phyloP scores from a whole-genome alignment of 495 filamentous ascomycete genomes.

The Tuber calosporum region DNA sequence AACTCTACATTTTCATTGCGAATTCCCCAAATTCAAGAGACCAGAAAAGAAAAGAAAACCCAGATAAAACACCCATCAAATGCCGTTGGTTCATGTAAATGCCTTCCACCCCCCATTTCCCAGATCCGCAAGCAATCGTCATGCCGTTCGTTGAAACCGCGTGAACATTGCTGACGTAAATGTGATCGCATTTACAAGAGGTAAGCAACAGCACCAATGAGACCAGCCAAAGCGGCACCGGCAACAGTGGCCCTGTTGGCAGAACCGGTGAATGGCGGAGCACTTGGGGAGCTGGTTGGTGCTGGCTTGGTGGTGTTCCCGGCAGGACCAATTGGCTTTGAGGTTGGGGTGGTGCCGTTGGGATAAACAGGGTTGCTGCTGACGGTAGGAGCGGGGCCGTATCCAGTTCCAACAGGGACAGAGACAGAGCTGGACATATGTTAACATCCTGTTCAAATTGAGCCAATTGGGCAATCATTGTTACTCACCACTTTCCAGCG shows the following conservation, averaged over 20 bases:
- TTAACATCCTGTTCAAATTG: constrained; percentile 10
- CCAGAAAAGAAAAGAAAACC: constrained; percentile 8
- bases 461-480: neutral
- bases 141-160: constrained; percentile 1
- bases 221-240: constrained; percentile 60
- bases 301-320: constrained; percentile 32
- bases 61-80: constrained; percentile 20
- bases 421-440: constrained; percentile 24
- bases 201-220: constrained; percentile 67
- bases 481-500: constrained; percentile 23
- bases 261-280: constrained; percentile 41
- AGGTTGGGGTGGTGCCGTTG: constrained; percentile 38
- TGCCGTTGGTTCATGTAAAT: constrained; percentile 23
- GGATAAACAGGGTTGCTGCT: constrained; percentile 16
- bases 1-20: constrained; percentile 25
- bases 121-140: constrained; percentile 20
- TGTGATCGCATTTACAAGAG: constrained; percentile 56
- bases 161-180: constrained; percentile 19
- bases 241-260: constrained; percentile 56
- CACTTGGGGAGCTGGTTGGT: constrained; percentile 33
- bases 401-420: constrained; percentile 3
- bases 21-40: neutral
- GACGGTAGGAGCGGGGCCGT: constrained; percentile 11
- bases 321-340: neutral
- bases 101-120: constrained; percentile 24